Evolutionary conservation across 2,329 filamentous ascomycete species (phyloP).

Genomic region (Pochonia chlamydosporia): DNA sequence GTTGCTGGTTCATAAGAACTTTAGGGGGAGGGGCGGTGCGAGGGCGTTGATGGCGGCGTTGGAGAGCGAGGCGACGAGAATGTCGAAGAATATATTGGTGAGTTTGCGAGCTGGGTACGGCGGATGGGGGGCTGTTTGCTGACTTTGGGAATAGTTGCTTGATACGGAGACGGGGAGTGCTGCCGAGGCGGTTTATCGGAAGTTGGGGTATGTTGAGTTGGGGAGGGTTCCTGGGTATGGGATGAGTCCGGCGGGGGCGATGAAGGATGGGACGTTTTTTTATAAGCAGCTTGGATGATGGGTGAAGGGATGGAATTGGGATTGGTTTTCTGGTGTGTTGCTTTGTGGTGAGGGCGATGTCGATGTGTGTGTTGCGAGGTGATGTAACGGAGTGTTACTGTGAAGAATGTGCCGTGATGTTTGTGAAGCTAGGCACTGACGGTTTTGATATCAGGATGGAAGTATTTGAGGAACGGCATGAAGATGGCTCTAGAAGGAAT

Average conservation of each 20-base stretch:
- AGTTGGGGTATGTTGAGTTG: slow-evolving; percentile 49
- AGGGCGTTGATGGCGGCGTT: slow-evolving; percentile 44
- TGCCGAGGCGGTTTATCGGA: slow-evolving; percentile 48
- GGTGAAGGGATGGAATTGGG: not conserved
- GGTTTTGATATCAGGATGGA: too few species aligned
- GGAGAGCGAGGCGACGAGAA: slow-evolving; percentile 45
- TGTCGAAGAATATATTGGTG: slow-evolving; percentile 48
- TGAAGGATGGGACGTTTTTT: slow-evolving; percentile 49
- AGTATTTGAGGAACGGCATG: too few species aligned
- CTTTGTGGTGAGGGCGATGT: not conserved
- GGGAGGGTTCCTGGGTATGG: slow-evolving; percentile 51
- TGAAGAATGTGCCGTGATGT: too few species aligned
- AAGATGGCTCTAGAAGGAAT: too few species aligned
- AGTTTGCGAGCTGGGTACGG: slow-evolving; percentile 19
- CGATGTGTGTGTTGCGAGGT: too few species aligned
- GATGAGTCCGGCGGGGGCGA: slow-evolving; percentile 40
- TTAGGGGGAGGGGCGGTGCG: slow-evolving; percentile 46
- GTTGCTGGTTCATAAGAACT: slow-evolving; percentile 48
- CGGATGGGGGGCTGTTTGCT: not conserved
- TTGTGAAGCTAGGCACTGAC: too few species aligned
- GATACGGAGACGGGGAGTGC: slow-evolving; percentile 46
- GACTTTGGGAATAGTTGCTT: slow-evolving; percentile 33
- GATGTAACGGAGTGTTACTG: too few species aligned
- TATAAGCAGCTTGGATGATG: slow-evolving; percentile 46
- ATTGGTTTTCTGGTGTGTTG: not conserved